Base-by-base conservation (phyloP, 306 rosid species). In the Cicer chorassanicum region DNA sequence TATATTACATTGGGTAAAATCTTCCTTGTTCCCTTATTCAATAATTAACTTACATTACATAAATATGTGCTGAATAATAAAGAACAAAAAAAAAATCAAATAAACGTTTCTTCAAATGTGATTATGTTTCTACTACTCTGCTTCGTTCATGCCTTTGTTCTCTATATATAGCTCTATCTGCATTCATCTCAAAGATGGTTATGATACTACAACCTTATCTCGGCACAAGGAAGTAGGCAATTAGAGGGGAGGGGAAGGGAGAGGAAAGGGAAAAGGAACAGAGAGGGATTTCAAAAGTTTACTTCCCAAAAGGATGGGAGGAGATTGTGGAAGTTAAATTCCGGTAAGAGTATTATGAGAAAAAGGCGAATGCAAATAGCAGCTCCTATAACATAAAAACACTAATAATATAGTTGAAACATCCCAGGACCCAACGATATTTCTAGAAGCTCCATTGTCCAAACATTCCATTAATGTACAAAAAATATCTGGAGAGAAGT, bases 391-490 rank as follows among this genome's bases (percentile, higher is more conserved):
- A 43, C 41, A 68, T 56, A 36, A 8, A 8, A 69, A 48, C 39
- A 5, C 65, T 67, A 67, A 59, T 45, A 34, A 40, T 48, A 42
- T 36, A 74, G 75, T 39, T 16, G 45, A 43, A 70, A 70, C 64
- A 53, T 55, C 54, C 19, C 42, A 36, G 14, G 53, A 65, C 39
- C 48, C 16, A 48, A 67, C 11, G n/a, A 44, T 19, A 40, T 60
- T 61, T 70, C 70, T 45, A 54, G n/a, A 74, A 74, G 68, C n/a
- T 70, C 51, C 45, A 68, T 24, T 5, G 18, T 63, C 42, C 50
- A 36, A 43, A 34, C 13, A 63, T 51, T 70, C 49, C 50, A 83
- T 14, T 45, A 72, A 48, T 74, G 53, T 66, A 74, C 78, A 72
- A 68, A 62, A 70, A 59, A 41, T 72, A 10, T 72, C 56, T 15